Evolutionary conservation across 129 eudicot genomes (phyloP).

Genomic region (carrot (Daucus carota)): DNA sequence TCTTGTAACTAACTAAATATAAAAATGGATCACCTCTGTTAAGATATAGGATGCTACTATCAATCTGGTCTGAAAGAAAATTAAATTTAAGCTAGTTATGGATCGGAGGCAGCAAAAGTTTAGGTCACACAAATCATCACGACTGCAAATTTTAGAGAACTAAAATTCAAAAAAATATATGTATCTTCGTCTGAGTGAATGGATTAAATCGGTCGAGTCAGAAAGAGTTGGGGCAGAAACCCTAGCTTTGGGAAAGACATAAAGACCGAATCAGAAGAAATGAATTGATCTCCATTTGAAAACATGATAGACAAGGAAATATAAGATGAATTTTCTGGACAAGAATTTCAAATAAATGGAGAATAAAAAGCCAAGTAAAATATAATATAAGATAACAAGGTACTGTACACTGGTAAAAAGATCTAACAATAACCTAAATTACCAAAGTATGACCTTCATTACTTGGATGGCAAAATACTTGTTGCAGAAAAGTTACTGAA

Average conservation of each 20-base stretch:
- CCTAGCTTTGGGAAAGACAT: too few relatives aligned
- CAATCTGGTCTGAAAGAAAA: not conserved
- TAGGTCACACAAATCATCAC: not conserved
- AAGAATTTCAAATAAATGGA: not conserved
- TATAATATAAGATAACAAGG: not conserved
- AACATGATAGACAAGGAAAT: not conserved
- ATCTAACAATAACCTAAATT: not conserved
- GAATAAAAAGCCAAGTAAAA: not conserved
- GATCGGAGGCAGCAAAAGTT: not conserved
- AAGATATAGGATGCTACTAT: not conserved
- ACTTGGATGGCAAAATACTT: not conserved
- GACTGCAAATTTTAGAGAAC: not conserved
- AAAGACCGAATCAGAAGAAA: too few relatives aligned
- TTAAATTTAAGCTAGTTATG: not conserved
- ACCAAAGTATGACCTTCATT: not conserved
- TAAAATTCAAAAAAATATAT: not conserved
- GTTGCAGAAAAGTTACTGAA: not conserved
- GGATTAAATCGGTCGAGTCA: too few relatives aligned
- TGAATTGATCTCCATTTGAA: not conserved
- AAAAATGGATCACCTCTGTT: not conserved
- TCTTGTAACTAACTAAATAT: not conserved
- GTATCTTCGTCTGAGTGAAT: not conserved
- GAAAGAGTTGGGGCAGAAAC: too few relatives aligned
- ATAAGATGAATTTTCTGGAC: not conserved
- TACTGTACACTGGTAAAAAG: not conserved